Evolutionary conservation across 140 eudicot species (phyloP).

Genomic region (Ambrosia hybrid): DNA sequence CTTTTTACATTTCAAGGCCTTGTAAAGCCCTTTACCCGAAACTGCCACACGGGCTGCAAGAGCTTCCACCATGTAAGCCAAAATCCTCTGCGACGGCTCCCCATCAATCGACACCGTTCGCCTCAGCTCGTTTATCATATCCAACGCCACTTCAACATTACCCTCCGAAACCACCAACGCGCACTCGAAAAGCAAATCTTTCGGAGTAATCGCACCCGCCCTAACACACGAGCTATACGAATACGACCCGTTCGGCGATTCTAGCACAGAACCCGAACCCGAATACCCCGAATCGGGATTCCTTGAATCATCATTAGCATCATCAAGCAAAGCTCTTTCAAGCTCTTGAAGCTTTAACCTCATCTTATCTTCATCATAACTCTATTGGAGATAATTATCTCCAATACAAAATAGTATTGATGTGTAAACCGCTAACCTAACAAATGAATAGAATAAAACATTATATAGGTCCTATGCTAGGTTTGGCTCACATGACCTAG

Average conservation of each 20-base stretch:
- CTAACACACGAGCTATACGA: slow-evolving; percentile 11
- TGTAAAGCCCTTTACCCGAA: slow-evolving; percentile 85
- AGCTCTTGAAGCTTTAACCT: slow-evolving; percentile 84
- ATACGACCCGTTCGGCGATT: slow-evolving; percentile 56
- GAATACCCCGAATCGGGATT: slow-evolving; percentile 22
- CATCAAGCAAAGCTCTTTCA: slow-evolving; percentile 80
- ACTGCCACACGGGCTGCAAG: slow-evolving; percentile 86
- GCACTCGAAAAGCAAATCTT: slow-evolving; percentile 68
- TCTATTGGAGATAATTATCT: background rate
- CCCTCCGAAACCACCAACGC: slow-evolving; percentile 74
- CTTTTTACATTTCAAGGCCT: slow-evolving; percentile 82
- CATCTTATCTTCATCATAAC: slow-evolving; percentile 60
- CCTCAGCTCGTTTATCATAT: slow-evolving; percentile 62
- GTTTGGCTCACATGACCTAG: too few species aligned
- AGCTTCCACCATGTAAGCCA: slow-evolving; percentile 96
- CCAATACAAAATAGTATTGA: too few species aligned
- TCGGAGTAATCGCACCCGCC: slow-evolving; percentile 38
- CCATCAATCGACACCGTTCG: slow-evolving; percentile 84
- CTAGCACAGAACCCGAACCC: slow-evolving; percentile 34
- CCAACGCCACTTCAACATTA: slow-evolving; percentile 50
- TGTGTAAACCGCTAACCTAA: too few species aligned
- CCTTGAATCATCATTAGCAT: slow-evolving; percentile 26
- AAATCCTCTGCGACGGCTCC: slow-evolving; percentile 83
- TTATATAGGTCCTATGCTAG: too few species aligned
- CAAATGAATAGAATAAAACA: too few species aligned